A percentile compares a stretch with the other conserved stretches of the same genome.
phyloP scores from a whole-genome alignment of 2,329 filamentous ascomycete genomes.

The Aspergillus amoenus region DNA sequence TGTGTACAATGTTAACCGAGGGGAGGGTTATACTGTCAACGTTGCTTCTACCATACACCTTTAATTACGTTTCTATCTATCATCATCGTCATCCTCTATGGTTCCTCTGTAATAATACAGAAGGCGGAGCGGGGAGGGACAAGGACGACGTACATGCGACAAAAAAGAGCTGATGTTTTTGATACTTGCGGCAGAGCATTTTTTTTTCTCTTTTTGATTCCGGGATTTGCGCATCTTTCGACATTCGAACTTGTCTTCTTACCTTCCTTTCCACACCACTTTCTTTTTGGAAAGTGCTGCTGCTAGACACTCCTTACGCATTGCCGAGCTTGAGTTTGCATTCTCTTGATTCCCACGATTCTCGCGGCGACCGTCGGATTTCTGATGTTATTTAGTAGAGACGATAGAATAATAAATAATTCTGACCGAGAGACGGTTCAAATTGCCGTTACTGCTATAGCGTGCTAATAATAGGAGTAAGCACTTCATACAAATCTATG shows the following conservation, averaged over 20 bases:
- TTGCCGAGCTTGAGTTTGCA: neutral
- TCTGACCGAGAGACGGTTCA: neutral
- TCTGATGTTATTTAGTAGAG: constrained; percentile 9
- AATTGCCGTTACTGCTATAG: too few species aligned
- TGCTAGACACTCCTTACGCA: constrained; percentile 2
- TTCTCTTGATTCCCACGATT: constrained; percentile 5
- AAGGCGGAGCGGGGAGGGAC: constrained; percentile 18
- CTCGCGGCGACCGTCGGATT: constrained; percentile 3
- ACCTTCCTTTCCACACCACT: neutral
- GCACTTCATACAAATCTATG: too few species aligned
- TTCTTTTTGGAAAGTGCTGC: constrained; percentile 7
- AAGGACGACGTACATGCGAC: constrained; percentile 19
- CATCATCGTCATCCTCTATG: constrained; percentile 10
- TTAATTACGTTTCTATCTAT: constrained; percentile 10
- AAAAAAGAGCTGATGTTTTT: constrained; percentile 12
- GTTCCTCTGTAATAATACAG: constrained; percentile 15
- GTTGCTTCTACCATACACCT: constrained; percentile 3
- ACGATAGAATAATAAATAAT: constrained; percentile 13
- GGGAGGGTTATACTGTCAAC: constrained; percentile 5
- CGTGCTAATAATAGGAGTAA: too few species aligned
- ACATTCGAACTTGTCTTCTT: constrained; percentile 6
- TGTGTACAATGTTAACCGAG: constrained; percentile 11
- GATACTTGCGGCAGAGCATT: constrained; percentile 5
- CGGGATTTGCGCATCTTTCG: constrained; percentile 4
- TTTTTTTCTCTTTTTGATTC: constrained; percentile 5